Conservation (phyloP, 345 rosid genomes). For the Hirschfeldia incana region DNA sequence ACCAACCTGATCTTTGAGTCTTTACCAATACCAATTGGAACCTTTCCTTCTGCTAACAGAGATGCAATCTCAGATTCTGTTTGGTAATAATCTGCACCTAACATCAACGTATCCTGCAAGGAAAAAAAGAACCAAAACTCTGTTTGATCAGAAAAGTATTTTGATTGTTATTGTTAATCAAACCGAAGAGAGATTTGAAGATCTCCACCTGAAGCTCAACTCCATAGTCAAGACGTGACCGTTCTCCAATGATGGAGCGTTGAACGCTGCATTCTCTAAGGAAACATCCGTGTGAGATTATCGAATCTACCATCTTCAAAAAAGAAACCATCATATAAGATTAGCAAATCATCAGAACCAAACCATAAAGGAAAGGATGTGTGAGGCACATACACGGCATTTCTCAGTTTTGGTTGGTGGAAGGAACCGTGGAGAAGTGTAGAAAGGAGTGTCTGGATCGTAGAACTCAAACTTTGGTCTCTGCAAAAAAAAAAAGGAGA, state of each 20-base stretch:
- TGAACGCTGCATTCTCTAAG: slow-evolving; percentile 73
- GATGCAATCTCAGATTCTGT: slow-evolving; percentile 70
- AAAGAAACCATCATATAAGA: not conserved
- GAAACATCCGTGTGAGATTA: slow-evolving; percentile 85
- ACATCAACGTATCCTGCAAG: slow-evolving; percentile 75
- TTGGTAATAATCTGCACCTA: slow-evolving; percentile 86
- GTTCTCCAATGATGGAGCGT: slow-evolving; percentile 73
- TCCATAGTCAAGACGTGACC: slow-evolving; percentile 79
- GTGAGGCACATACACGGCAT: slow-evolving; percentile 51
- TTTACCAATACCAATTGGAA: slow-evolving; percentile 75
- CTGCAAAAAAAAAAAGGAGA: slow-evolving; percentile 39
- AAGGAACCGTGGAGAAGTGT: slow-evolving; percentile 77
- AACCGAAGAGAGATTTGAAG: not conserved
- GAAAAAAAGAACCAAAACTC: not conserved
- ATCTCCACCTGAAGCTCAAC: slow-evolving; percentile 65
- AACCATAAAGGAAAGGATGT: not conserved
- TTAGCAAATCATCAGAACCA: slow-evolving; percentile 8
- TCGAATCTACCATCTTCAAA: slow-evolving; percentile 55
- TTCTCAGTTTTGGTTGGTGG: slow-evolving; percentile 80
- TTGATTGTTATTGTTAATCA: not conserved
- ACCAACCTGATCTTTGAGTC: slow-evolving; percentile 65
- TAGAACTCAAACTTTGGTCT: slow-evolving; percentile 80
- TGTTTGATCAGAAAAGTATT: not conserved
- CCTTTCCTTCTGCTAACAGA: slow-evolving; percentile 55
- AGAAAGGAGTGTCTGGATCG: slow-evolving; percentile 76